Evolutionary conservation across 176 grass and related monocot genomes (phyloP), one percentile per base, ranked within the genome.

Genomic region (Elymus sibiricus): DNA sequence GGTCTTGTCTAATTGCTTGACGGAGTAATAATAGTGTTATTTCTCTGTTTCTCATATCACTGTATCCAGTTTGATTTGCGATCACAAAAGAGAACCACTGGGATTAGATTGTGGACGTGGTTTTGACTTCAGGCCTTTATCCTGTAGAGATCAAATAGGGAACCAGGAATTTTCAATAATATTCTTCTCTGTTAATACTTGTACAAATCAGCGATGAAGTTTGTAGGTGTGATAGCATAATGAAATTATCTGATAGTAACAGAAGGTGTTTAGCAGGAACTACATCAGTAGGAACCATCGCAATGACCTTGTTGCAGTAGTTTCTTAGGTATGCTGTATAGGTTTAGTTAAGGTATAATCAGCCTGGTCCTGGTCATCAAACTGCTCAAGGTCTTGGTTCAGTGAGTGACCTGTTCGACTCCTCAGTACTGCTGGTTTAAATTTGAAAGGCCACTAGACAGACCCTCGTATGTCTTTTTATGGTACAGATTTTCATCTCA

Each of bases 91-190:
- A 7, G 12, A 16, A 34, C 6, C 6, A 9, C n/a, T 78, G 53
- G 31, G 49, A 59, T 78, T 78, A 15, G 53, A 56, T 60, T 78
- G 76, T 78, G 76, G 76, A 78, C 9, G 34, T n/a, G 31, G 21
- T 60, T 78, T 78, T 22, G 25, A 22, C 31, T 77, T 58, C 11
- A 39, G 21, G 68, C 21, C 35, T 24, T 42, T 71, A 10, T 74
- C 71, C 8, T 19, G 71, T 74, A 79, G 59, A 9, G 15, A 64
- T 64, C 2, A 64, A 2, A 64, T 29, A 0, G 9, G 37, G 37
- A 64, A 79, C 24, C 15, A 11, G 38, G 73, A 73, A 32, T 76
- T 55, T 29, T 76, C 5, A 74, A 74, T 74, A 46, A 29, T 74
- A 46, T 53, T 19, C 10, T 76, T 76, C 28, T 55, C 42, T 19